Evolutionary conservation across 352 stramenopile genomes (phyloP).

Genomic region (Phytophthora sansomeana): DNA sequence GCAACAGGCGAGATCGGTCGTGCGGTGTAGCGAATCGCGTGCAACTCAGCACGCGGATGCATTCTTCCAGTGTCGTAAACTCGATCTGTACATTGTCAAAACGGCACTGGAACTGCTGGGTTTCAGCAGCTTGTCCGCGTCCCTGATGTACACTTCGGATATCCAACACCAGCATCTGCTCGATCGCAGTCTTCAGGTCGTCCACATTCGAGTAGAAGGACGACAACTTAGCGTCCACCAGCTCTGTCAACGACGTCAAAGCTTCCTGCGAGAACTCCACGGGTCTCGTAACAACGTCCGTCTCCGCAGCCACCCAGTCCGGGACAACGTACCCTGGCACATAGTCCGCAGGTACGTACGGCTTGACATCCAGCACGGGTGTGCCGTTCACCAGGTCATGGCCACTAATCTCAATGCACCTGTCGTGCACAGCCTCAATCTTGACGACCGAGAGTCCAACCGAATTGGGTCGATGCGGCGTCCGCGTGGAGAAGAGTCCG

Average conservation of each 20-base stretch:
- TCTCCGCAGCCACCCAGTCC: conserved; percentile 71
- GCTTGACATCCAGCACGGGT: conserved; percentile 98
- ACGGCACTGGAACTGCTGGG: conserved; percentile 73
- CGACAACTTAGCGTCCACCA: conserved; percentile 55
- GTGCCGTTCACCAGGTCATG: conserved; percentile 97
- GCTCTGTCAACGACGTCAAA: conserved; percentile 40
- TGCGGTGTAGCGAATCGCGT: conserved; percentile 39
- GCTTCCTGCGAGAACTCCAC: conserved; percentile 68
- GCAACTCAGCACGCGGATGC: conserved; percentile 72
- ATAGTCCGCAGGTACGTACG: conserved; percentile 93
- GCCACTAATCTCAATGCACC: conserved; percentile 91
- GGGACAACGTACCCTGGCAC: conserved; percentile 65
- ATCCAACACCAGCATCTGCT: conserved; percentile 85
- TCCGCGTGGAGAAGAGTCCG: conserved; percentile 97
- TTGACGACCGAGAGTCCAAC: conserved; percentile 93
- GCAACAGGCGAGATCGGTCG: conserved; percentile 33
- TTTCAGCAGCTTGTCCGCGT: conserved; percentile 59
- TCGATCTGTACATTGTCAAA: conserved; percentile 82
- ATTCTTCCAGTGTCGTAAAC: conserved; percentile 76
- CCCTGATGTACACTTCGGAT: conserved; percentile 87
- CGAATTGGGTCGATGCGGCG: conserved; percentile 96
- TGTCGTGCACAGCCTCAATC: conserved; percentile 86
- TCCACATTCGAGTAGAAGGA: conserved; percentile 70
- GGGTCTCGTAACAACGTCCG: conserved; percentile 50
- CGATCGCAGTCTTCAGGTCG: conserved; percentile 68